These are phyloP conservation scores for Suhomyces taliae DNA, from an alignment of 1,139 yeast species.

Conservation along the genomic window DNA sequence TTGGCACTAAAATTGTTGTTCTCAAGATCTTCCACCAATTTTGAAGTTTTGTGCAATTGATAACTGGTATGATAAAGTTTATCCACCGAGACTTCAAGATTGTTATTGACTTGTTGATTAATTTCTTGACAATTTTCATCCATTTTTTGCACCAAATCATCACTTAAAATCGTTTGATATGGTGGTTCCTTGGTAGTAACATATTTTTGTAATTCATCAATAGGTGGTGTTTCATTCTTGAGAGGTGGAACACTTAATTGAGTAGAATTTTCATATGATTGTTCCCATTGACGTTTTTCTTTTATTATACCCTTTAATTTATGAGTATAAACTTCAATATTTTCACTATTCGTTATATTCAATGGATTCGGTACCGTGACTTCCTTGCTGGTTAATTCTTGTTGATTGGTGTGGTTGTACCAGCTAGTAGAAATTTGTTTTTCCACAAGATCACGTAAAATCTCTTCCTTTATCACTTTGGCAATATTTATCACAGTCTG, in stretches of 20 bases:
- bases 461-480: slow-evolving; percentile 63
- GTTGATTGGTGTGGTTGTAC: slow-evolving; percentile 48
- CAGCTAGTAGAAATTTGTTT: slow-evolving; percentile 66
- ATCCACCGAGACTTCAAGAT: slow-evolving; percentile 14
- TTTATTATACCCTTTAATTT: slow-evolving; percentile 44
- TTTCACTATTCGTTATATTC: slow-evolving; percentile 14
- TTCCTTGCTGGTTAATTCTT: slow-evolving; percentile 22
- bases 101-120: slow-evolving; percentile 1
- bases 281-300: slow-evolving; percentile 54
- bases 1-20: slow-evolving; percentile 4
- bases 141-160: slow-evolving; percentile 5
- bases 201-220: slow-evolving; percentile 9
- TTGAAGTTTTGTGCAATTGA: slow-evolving; percentile 14
- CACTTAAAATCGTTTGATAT: slow-evolving; percentile 6
- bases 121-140: background rate
- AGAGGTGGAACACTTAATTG: slow-evolving; percentile 17
- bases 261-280: slow-evolving; percentile 20
- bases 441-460: slow-evolving; percentile 56
- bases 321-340: slow-evolving; percentile 22
- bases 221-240: slow-evolving; percentile 2
- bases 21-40: slow-evolving; percentile 12
- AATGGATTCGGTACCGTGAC: slow-evolving; percentile 19
- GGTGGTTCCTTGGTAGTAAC: background rate
- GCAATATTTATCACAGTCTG: slow-evolving; percentile 54
- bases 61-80: slow-evolving; percentile 16